Evolutionary conservation across 345 rosid species (phyloP).

Genomic region (Eucalyptus polybractea): DNA sequence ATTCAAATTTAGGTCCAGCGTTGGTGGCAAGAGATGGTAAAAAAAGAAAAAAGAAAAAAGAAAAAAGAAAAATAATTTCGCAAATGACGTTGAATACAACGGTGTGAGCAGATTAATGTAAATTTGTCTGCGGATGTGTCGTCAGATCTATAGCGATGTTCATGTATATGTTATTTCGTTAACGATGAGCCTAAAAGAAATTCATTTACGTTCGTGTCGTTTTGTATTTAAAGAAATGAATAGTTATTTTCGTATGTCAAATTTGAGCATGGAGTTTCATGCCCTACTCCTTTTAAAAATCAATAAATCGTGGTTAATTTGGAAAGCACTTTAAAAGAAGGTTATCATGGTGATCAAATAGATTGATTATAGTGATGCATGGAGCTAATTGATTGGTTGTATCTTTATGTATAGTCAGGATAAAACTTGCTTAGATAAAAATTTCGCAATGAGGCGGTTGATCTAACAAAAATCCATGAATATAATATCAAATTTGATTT

Average conservation of each 20-base stretch:
- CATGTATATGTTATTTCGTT: neutral
- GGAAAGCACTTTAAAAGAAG: neutral
- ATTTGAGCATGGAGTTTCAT: neutral
- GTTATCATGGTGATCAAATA: neutral
- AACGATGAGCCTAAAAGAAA: neutral
- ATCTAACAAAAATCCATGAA: neutral
- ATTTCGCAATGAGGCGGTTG: neutral
- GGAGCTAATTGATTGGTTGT: neutral
- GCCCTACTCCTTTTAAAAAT: neutral
- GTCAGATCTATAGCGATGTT: neutral
- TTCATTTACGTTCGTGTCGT: neutral
- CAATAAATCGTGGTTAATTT: neutral
- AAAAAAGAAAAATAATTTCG: accelerated
- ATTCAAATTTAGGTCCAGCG: neutral
- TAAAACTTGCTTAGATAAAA: neutral
- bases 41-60: too few relatives aligned
- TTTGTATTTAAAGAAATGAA: neutral
- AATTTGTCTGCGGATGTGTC: neutral
- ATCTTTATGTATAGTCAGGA: accelerated
- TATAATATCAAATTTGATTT: neutral
- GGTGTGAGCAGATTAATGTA: neutral
- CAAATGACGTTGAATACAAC: neutral
- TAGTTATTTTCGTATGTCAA: neutral
- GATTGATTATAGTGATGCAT: neutral
- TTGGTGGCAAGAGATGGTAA: neutral